Evolutionary conservation across 352 stramenopile genomes (phyloP).

Genomic region (Globisporangium orthogonon): DNA sequence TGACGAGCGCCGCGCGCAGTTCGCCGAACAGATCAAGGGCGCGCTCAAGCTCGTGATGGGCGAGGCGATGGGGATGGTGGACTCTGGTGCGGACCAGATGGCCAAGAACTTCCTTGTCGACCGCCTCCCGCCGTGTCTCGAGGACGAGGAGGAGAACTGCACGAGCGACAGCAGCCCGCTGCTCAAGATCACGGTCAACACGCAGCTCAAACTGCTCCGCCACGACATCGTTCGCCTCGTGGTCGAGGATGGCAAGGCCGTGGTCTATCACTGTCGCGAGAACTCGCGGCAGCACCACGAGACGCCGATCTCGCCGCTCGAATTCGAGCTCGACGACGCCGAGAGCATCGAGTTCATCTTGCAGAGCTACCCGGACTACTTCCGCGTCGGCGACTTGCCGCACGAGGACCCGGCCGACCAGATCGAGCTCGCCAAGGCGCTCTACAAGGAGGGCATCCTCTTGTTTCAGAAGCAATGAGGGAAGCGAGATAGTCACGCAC

Average conservation of each 20-base stretch:
- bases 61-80: constrained; percentile 65
- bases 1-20: constrained; percentile 36
- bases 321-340: constrained; percentile 77
- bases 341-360: constrained; percentile 79
- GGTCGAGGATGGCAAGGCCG: constrained; percentile 68
- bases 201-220: constrained; percentile 63
- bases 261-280: constrained; percentile 77
- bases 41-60: constrained; percentile 53
- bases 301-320: constrained; percentile 54
- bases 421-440: constrained; percentile 53
- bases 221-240: constrained; percentile 65
- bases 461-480: constrained; percentile 58
- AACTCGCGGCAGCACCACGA: constrained; percentile 77
- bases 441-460: constrained; percentile 75
- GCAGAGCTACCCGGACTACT: constrained; percentile 67
- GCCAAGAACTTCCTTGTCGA: constrained; percentile 76
- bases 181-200: constrained; percentile 80
- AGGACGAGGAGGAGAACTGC: constrained; percentile 77
- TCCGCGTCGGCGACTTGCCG: constrained; percentile 69
- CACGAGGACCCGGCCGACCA: constrained; percentile 71
- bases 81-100: constrained; percentile 78
- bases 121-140: constrained; percentile 60
- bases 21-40: constrained; percentile 46
- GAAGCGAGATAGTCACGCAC: too few relatives aligned
- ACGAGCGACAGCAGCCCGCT: constrained; percentile 66